Conservation (phyloP, 2,329 filamentous ascomycete genomes). For the Microascus cirrosus region DNA sequence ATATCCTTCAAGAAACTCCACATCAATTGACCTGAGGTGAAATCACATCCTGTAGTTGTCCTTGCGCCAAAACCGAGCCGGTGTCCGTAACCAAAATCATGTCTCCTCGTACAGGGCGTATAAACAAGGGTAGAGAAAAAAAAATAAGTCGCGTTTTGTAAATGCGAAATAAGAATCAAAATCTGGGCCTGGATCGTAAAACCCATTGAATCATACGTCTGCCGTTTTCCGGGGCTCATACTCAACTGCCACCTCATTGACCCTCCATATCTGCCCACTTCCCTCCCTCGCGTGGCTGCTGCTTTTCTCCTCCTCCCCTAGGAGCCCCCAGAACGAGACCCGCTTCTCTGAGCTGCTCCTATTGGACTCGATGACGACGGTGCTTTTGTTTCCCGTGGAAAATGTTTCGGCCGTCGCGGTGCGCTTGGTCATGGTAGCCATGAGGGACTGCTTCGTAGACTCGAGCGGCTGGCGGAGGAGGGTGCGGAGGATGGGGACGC, state of each 20-base stretch:
- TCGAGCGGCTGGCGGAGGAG: slow-evolving; percentile 2
- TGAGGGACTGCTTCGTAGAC: neutral
- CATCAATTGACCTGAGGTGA: too few relatives aligned
- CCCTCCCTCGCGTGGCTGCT: neutral
- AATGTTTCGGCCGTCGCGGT: slow-evolving; percentile 1
- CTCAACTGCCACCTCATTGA: slow-evolving; percentile 3
- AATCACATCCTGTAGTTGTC: too few relatives aligned
- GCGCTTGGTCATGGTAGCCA: neutral
- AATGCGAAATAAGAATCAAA: neutral
- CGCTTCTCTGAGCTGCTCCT: neutral
- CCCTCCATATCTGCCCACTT: neutral
- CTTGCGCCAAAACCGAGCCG: too few relatives aligned
- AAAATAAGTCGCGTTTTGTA: neutral
- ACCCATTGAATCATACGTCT: neutral
- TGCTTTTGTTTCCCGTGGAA: slow-evolving; percentile 3
- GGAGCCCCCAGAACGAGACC: neutral
- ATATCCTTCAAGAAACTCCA: too few relatives aligned
- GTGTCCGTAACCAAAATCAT: neutral
- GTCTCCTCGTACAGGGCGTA: neutral
- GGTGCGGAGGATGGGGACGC: slow-evolving; percentile 9
- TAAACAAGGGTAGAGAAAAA: neutral
- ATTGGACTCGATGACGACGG: slow-evolving; percentile 4
- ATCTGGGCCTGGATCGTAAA: neutral
- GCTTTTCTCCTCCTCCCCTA: neutral
- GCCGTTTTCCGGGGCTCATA: neutral